A percentile compares a stretch with the other conserved stretches of the same genome.
Conservation (phyloP, 768 basidiomycete genomes). For the Udeniomyces megalosporus region DNA sequence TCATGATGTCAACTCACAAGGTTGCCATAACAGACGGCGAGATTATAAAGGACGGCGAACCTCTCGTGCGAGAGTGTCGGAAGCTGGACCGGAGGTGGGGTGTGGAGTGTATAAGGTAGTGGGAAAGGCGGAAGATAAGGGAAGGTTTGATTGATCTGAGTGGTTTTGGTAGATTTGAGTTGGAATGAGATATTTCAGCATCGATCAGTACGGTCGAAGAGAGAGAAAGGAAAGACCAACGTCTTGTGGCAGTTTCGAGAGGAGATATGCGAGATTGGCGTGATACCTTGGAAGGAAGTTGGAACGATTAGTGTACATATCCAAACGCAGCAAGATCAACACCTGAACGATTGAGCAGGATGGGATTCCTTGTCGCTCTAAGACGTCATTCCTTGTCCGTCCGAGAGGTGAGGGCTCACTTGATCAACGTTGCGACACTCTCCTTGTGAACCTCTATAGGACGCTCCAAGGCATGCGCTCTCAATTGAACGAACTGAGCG, state of each 20-base stretch:
- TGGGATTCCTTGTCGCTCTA: neutral
- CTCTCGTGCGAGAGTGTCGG: constrained; percentile 69
- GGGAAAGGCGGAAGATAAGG: constrained; percentile 36
- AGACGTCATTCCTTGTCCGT: neutral
- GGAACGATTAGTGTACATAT: neutral
- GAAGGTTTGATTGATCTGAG: constrained; percentile 27
- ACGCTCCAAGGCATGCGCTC: constrained; percentile 42
- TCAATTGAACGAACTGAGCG: constrained; percentile 47
- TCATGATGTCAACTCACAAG: constrained; percentile 34
- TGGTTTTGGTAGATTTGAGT: too few relatives aligned
- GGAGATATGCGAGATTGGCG: constrained; percentile 66
- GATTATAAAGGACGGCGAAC: constrained; percentile 62
- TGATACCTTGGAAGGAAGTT: constrained; percentile 70
- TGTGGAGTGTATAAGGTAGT: constrained; percentile 29
- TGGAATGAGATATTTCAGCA: neutral
- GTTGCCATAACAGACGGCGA: constrained; percentile 71
- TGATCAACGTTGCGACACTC: constrained; percentile 32
- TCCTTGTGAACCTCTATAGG: constrained; percentile 34
- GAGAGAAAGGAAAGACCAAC: constrained; percentile 34
- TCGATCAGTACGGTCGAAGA: neutral
- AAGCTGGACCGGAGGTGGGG: constrained; percentile 44
- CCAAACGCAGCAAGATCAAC: neutral
- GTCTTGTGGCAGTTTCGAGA: constrained; percentile 70
- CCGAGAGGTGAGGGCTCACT: constrained; percentile 35
- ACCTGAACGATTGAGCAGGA: neutral